Conservation (phyloP, 768 basidiomycete species). For the Leccinellum rugosiceps region DNA sequence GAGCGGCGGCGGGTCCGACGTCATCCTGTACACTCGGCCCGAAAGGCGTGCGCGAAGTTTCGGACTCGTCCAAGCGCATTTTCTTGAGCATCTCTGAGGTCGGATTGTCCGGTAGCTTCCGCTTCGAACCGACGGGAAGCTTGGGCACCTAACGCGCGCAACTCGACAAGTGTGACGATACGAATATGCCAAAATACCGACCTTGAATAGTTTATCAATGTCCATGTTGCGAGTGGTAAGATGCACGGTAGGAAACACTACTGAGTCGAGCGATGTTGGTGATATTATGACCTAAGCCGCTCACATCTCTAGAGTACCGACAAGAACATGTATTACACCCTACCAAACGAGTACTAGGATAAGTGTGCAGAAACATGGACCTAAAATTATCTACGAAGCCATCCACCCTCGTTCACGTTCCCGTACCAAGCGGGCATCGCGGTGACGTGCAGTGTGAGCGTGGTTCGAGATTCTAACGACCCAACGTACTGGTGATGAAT, state of each 20-base stretch:
- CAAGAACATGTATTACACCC: neutral
- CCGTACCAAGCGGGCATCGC: constrained; percentile 1
- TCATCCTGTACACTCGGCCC: constrained; percentile 10
- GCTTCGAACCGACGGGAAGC: constrained; percentile 61
- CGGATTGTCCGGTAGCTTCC: constrained; percentile 74
- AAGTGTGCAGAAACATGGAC: neutral
- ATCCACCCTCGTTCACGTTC: constrained; percentile 9
- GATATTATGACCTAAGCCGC: constrained; percentile 16
- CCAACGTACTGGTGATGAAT: constrained; percentile 29
- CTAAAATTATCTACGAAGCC: neutral
- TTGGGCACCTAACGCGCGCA: constrained; percentile 54
- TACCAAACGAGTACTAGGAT: constrained; percentile 2
- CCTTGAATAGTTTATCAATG: constrained; percentile 51
- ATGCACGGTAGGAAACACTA: neutral
- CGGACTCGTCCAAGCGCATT: constrained; percentile 53
- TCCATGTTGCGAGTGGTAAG: constrained; percentile 34
- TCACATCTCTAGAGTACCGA: neutral
- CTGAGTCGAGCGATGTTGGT: neutral
- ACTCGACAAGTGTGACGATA: neutral
- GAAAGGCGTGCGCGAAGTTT: constrained; percentile 1
- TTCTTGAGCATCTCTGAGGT: constrained; percentile 82
- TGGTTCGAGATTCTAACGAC: constrained; percentile 18
- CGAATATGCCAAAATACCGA: constrained; percentile 9
- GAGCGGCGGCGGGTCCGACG: neutral
- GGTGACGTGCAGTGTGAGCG: constrained; percentile 20